These are phyloP conservation scores for Zasmidium citrigriseum DNA, from an alignment of 2,329 filamentous ascomycete species.

Conservation along the genomic window DNA sequence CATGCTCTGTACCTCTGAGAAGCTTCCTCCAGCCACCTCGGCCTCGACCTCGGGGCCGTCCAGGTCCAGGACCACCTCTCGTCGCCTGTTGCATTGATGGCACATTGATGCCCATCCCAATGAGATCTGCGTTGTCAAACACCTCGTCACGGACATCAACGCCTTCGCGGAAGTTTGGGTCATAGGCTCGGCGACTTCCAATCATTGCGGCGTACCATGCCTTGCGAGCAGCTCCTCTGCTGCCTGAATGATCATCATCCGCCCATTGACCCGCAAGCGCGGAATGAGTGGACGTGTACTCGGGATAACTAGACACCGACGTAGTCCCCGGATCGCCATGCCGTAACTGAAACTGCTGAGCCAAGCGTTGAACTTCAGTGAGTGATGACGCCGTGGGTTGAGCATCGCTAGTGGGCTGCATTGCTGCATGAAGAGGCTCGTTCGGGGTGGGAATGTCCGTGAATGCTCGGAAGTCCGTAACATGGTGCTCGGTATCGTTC, in stretches of 20 bases:
- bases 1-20: conserved; percentile 37
- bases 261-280: not conserved
- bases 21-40: conserved; percentile 34
- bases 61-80: not conserved
- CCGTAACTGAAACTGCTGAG: conserved; percentile 18
- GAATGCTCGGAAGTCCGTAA: not conserved
- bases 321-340: conserved; percentile 11
- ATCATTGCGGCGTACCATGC: not conserved
- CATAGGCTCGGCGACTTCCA: not conserved
- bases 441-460: not conserved
- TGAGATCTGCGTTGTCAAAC: not conserved
- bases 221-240: not conserved
- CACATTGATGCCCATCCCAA: not conserved
- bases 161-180: not conserved
- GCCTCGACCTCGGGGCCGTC: conserved; percentile 17
- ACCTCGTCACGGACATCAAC: not conserved
- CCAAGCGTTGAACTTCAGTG: conserved; percentile 11
- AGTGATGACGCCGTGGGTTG: not conserved
- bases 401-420: not conserved
- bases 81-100: no score
- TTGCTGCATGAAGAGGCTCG: not conserved
- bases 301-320: not conserved
- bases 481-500: conserved; percentile 5
- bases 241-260: conserved; percentile 9
- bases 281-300: not conserved